phyloP scores from a whole-genome alignment of 345 rosid species.

The Kandelia obovata region DNA sequence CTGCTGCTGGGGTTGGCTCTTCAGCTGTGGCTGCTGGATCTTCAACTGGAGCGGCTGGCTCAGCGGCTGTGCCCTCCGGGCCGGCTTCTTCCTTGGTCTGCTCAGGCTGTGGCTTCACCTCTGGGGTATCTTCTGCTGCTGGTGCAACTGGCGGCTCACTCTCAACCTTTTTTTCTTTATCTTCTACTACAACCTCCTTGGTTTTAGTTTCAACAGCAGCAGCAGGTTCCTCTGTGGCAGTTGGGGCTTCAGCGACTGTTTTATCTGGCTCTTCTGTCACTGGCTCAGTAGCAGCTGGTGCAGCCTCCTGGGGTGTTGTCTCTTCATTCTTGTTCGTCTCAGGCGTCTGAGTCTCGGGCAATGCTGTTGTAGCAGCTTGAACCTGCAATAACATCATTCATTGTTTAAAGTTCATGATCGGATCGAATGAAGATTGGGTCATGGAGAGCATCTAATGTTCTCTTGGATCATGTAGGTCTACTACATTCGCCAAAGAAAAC shows the following conservation, averaged over 20 bases:
- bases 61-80: conserved; percentile 1
- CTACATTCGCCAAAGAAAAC: no score
- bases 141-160: conserved; percentile 18
- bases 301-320: conserved; percentile 27
- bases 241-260: conserved; percentile 8
- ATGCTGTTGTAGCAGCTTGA: conserved; percentile 30
- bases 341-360: conserved; percentile 40
- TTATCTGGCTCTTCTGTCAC: conserved; percentile 23
- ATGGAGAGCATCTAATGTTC: no score
- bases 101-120: conserved; percentile 19
- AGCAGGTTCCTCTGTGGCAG: conserved; percentile 10
- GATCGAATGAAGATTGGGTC: background rate
- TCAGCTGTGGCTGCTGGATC: background rate
- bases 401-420: background rate
- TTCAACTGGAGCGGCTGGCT: background rate
- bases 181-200: conserved; percentile 29
- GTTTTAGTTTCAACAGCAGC: conserved; percentile 39
- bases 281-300: conserved; percentile 27
- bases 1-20: conserved; percentile 7
- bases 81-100: conserved; percentile 17
- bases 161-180: conserved; percentile 31
- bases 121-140: conserved; percentile 28
- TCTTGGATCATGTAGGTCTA: no score
- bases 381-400: conserved; percentile 32
- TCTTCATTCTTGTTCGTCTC: conserved; percentile 40